Base-by-base conservation (phyloP, 2,329 filamentous ascomycete species). In the Fusarium ambrosium region DNA sequence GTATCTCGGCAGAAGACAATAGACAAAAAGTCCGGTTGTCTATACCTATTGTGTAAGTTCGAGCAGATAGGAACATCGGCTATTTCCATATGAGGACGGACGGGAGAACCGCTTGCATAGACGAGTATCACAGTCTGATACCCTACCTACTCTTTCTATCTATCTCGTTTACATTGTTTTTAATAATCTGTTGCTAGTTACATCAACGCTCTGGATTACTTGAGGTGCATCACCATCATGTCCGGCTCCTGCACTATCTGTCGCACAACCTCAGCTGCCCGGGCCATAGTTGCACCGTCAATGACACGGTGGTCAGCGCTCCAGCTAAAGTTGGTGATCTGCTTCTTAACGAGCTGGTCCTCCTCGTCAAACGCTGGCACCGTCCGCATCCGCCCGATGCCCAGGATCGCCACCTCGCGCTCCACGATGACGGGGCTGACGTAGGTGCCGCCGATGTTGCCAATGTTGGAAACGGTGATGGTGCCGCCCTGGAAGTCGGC, bases 401-500 rank as follows among this genome's bases (percentile, higher is more conserved):
- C 97, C 32, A 99, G 84, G 80, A 99, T 99, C 10, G 94, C 95
- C 11, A 98, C 94, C 84, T 98, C 95, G 48, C 91, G 93, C 72
- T 95, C 93, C 56, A 98, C 94, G 77, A 99, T 94, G 60, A 99
- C 94, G 1, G 97, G 97, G 34, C 93, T 92, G 56, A 98, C 92
- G 78, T 97, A 97, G 1, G 94, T 97, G 32, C 97, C 97, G 64
- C 97, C 97, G 55, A 99, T 95, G 78, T 92, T 97, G 55, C 97
- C 97, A 77, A 99, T 98, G 82, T 99, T 99, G 78, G 95, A 98
- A 60, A 99, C 91, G 0, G 97, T 98, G 79, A 99, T 96, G 2
- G 97, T 98, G 18, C 95, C 95, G 62, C 95, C 95, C 39, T 88
- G 89, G 73, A 99, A 88, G 82, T 99, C 95, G 20, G 89, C 87